phyloP scores from a whole-genome alignment of 495 filamentous ascomycete genomes.

The Amorphotheca resinae region DNA sequence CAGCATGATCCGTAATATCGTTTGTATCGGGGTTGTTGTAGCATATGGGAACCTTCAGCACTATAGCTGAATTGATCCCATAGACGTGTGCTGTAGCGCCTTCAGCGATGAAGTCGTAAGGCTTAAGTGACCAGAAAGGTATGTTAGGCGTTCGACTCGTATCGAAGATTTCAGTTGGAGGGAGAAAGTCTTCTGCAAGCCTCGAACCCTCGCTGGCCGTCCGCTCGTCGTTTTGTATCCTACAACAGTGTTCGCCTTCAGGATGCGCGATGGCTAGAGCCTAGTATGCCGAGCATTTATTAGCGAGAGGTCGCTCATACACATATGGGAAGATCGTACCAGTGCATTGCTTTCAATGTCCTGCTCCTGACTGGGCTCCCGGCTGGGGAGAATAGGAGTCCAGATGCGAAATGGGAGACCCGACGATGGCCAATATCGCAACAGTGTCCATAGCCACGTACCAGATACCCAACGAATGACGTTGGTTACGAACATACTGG shows the following conservation, averaged over 20 bases:
- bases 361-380: neutral
- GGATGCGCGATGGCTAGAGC: neutral
- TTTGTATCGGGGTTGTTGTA: neutral
- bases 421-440: neutral
- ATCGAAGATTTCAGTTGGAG: neutral
- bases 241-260: neutral
- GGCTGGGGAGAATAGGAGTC: neutral
- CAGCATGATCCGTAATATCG: neutral
- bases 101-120: conserved; percentile 2
- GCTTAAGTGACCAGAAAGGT: conserved; percentile 1
- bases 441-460: neutral
- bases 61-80: conserved; percentile 1
- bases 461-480: neutral
- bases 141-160: neutral
- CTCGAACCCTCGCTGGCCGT: neutral
- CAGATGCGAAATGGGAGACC: neutral
- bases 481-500: neutral
- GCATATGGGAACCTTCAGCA: conserved; percentile 1
- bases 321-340: neutral
- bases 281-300: neutral
- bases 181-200: neutral
- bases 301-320: neutral
- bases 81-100: conserved; percentile 1
- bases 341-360: neutral
- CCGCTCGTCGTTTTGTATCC: neutral